Percentiles rank a stretch among this genome's conserved stretches.
These are phyloP conservation scores for Gracilaria domingensis DNA, from an alignment of 23 red algal species.

Conservation along the genomic window DNA sequence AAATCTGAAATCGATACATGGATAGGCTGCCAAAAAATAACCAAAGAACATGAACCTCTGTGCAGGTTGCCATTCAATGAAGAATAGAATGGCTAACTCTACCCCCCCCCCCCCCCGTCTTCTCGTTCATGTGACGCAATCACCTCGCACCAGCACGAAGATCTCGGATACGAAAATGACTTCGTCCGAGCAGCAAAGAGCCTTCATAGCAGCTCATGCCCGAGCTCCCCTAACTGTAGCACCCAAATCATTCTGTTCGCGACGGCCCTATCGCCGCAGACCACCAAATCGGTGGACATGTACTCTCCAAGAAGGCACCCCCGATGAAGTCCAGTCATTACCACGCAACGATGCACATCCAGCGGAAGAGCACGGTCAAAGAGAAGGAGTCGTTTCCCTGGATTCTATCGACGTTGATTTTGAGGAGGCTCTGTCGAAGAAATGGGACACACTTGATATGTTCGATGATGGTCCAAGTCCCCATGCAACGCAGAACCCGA, in stretches of 20 bases:
- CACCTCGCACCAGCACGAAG: background rate
- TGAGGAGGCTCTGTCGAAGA: slow-evolving; percentile 37
- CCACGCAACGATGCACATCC: background rate
- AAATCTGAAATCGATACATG: no score
- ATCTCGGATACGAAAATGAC: background rate
- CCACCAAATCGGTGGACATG: slow-evolving; percentile 3
- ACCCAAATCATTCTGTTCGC: background rate
- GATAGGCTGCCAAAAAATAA: no score
- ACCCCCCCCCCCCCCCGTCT: no score
- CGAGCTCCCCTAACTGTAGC: background rate
- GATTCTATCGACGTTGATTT: slow-evolving; percentile 7
- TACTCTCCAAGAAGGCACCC: slow-evolving; percentile 2
- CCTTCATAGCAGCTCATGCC: slow-evolving; percentile 1
- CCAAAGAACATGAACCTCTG: no score
- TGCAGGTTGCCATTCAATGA: no score
- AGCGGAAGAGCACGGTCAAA: background rate
- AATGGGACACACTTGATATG: slow-evolving; percentile 45
- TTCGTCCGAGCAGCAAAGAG: slow-evolving; percentile 2
- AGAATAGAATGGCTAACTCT: no score
- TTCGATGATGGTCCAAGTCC: slow-evolving; percentile 14
- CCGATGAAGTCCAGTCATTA: background rate
- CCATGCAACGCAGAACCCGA: background rate
- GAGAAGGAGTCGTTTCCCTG: background rate
- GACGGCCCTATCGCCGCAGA: slow-evolving; percentile 1
- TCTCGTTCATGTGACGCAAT: background rate